Conservation (phyloP, 495 filamentous ascomycete species). For the Cercophora newfieldiana region DNA sequence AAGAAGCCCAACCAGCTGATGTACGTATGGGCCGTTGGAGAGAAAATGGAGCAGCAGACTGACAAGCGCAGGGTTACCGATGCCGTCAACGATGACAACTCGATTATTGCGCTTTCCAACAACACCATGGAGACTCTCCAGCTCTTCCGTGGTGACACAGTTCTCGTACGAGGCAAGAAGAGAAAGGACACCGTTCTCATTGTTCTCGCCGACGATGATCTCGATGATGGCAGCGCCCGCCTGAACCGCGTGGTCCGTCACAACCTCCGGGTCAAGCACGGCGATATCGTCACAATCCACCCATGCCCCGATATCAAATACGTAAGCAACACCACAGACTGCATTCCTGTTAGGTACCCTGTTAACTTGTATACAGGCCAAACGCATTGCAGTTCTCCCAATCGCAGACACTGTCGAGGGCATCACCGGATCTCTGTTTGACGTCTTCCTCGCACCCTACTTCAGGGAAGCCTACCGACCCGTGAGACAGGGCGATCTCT, state of each 20-base stretch:
- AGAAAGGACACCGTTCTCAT: constrained; percentile 98
- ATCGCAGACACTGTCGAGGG: constrained; percentile 98
- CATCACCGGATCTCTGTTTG: constrained; percentile 94
- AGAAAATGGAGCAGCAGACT: constrained; percentile 31
- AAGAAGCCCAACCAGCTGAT: constrained; percentile 99
- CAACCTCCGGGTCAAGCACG: constrained; percentile 97
- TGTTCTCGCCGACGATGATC: constrained; percentile 94
- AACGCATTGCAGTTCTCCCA: constrained; percentile 96
- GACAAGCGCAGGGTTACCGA: constrained; percentile 78
- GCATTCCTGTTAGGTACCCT: too few relatives aligned
- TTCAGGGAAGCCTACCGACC: constrained; percentile 99
- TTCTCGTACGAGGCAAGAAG: constrained; percentile 99
- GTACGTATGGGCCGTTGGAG: constrained; percentile 51
- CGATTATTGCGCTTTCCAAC: constrained; percentile 95
- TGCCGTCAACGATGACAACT: constrained; percentile 98
- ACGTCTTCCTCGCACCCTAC: constrained; percentile 98
- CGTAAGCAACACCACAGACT: constrained; percentile 51
- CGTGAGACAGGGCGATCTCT: constrained; percentile 92
- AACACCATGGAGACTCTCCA: constrained; percentile 98
- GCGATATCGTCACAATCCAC: constrained; percentile 94
- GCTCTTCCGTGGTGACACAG: constrained; percentile 97
- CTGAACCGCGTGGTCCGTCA: constrained; percentile 98
- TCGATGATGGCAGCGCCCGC: constrained; percentile 93
- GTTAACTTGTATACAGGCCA: constrained; percentile 61
- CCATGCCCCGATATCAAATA: constrained; percentile 99